phyloP scores from a whole-genome alignment of 176 grass and related monocot species.

The Avena sativa region DNA sequence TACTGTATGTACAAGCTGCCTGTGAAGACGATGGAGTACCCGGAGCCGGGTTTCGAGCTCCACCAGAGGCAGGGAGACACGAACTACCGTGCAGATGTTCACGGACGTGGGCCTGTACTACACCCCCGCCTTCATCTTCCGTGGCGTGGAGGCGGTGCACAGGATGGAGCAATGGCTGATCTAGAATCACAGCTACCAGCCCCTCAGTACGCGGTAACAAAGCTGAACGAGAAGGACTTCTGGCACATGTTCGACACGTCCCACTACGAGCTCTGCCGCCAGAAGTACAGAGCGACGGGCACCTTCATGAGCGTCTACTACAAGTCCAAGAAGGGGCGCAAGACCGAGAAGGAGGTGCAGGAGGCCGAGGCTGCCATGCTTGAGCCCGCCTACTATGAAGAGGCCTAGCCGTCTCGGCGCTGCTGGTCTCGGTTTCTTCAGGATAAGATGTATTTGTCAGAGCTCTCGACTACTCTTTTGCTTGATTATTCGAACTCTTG shows the following conservation, averaged over 20 bases:
- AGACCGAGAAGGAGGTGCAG: constrained; percentile 99
- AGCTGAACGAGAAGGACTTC: constrained; percentile 95
- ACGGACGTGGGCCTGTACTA: constrained; percentile 92
- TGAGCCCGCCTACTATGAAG: constrained; percentile 74
- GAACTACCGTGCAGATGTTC: constrained; percentile 81
- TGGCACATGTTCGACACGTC: constrained; percentile 92
- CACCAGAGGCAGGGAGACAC: constrained; percentile 91
- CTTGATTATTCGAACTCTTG: constrained; percentile 2
- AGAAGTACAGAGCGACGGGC: constrained; percentile 67
- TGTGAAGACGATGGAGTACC: constrained; percentile 88
- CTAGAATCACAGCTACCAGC: constrained; percentile 96
- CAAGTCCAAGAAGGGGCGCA: constrained; percentile 97
- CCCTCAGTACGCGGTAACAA: constrained; percentile 82
- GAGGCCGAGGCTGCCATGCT: constrained; percentile 92
- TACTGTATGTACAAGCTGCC: constrained; percentile 93
- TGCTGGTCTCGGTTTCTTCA: too few relatives aligned
- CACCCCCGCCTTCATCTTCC: constrained; percentile 62
- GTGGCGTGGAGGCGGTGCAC: constrained; percentile 63
- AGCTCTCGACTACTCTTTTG: background rate
- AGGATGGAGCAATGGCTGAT: constrained; percentile 88
- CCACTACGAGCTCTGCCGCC: constrained; percentile 86
- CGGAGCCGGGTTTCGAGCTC: constrained; percentile 84
- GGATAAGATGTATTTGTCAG: background rate
- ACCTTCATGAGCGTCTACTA: constrained; percentile 99
- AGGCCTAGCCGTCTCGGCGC: constrained; percentile 43